Conservation (phyloP, 345 rosid species). For the Dipteronia sinensis region DNA sequence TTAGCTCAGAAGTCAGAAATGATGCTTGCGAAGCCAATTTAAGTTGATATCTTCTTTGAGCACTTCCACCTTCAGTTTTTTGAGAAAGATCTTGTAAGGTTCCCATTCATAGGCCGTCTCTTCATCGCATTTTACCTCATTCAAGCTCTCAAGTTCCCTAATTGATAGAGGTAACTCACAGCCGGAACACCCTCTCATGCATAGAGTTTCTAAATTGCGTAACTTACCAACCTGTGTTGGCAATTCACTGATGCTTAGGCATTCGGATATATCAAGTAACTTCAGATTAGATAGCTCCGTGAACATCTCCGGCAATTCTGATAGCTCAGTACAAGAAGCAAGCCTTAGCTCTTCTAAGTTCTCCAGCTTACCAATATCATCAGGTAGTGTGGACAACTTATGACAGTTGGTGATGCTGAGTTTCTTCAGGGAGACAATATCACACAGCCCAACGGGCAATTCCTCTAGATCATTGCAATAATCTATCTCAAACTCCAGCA, state of each 20-base stretch:
- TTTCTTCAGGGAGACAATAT: constrained; percentile 38
- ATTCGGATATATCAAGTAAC: constrained; percentile 52
- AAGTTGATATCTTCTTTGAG: constrained; percentile 19
- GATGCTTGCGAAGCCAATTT: constrained; percentile 24
- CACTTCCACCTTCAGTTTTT: constrained; percentile 13
- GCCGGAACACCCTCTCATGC: constrained; percentile 49
- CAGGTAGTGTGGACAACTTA: constrained; percentile 43
- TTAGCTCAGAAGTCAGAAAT: neutral
- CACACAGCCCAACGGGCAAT: constrained; percentile 37
- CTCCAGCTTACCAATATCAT: constrained; percentile 37
- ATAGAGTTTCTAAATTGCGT: constrained; percentile 37
- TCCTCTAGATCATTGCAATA: constrained; percentile 44
- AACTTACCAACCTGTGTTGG: constrained; percentile 48
- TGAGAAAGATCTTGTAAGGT: constrained; percentile 14
- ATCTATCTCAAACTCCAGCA: constrained; percentile 54
- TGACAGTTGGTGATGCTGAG: constrained; percentile 62
- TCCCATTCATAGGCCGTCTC: constrained; percentile 47
- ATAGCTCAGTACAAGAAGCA: constrained; percentile 45
- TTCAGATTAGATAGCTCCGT: constrained; percentile 33
- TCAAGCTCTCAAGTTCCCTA: constrained; percentile 33
- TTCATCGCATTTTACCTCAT: constrained; percentile 54
- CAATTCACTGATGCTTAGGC: constrained; percentile 35
- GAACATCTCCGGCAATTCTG: constrained; percentile 42
- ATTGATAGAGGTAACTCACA: constrained; percentile 44
- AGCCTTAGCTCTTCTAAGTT: constrained; percentile 46